Evolutionary conservation across 73 alveolate species (phyloP), one percentile per base, ranked within the genome.

Genomic region (Paramecium sonneborni): DNA sequence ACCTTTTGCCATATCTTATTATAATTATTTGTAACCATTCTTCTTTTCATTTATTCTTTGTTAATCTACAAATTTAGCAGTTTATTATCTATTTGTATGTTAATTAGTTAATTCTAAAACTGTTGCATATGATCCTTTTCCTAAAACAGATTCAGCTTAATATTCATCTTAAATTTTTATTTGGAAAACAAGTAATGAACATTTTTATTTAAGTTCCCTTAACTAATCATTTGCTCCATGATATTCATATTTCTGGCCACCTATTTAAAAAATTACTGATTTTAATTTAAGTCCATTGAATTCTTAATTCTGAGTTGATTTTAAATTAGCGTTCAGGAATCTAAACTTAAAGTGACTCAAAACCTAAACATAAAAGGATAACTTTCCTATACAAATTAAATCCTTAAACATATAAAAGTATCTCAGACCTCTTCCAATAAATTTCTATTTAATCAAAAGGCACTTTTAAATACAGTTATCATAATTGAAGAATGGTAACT

Each of bases 71-170:
- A 58, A 72, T 72, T 72, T 72, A 14, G 86, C 86, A 34, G 86
- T 62, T 1, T 72, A 72, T 30, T 26, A 15, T 72, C 30, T 72
- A 10, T 72, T 34, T 1, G 48, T 21, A 30, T 0, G 12, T 20
- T 30, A 10, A 37, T 72, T 30, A 5, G 86, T 72, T 21, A 72
- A 41, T 34, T 72, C 86, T 2, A 72, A 32, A 72, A 72, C 86
- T 34, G 86, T 72, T 28, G 86, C 86, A 34, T 72, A 72, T 2
- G 86, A 72, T n/a, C 86, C 86, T 72, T 20, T 72, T 34, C 86
- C 86, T 34, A 72, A 72, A 20, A 72, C 86, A 12, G 57, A 28
- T 30, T 72, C 86, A 28, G 86, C 86, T 23, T 32, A 28, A 72
- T 72, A 72, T 37, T 72, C 86, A 72, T 72, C 86, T 72, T 72